Evolutionary conservation across 371 early-diverging fungal species (phyloP).

Genomic region (Mortierella sp.): DNA sequence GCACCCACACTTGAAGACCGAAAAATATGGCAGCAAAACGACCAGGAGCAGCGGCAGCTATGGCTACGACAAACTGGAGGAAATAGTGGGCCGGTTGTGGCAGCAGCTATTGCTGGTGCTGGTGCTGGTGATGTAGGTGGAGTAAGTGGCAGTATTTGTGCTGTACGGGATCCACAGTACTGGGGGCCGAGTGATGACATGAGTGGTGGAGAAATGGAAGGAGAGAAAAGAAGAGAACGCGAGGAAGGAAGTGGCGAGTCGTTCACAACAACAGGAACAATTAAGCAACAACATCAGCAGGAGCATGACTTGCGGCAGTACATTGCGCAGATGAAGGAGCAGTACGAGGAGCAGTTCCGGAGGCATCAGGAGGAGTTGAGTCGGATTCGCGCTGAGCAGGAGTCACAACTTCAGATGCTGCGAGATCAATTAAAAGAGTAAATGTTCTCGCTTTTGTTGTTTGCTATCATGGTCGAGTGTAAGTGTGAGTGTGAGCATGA

Average conservation of each 20-base stretch:
- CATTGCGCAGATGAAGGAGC: constrained; percentile 10
- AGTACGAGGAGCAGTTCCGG: constrained; percentile 12
- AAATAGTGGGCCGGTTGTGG: background rate
- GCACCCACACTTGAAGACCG: constrained; percentile 2
- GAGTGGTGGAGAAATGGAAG: background rate
- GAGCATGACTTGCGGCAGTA: background rate
- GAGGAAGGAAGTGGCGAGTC: background rate
- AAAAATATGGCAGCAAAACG: constrained; percentile 1
- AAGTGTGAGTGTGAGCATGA: too few relatives aligned
- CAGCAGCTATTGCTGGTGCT: background rate
- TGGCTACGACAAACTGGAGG: background rate
- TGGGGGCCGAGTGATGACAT: background rate
- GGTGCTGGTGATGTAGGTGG: background rate
- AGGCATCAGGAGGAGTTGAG: background rate
- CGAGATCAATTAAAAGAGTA: background rate
- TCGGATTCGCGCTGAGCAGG: background rate
- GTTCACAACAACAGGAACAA: background rate
- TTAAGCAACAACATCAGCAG: background rate
- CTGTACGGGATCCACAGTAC: background rate
- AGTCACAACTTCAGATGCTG: background rate
- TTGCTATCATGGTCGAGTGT: background rate
- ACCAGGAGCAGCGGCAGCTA: background rate
- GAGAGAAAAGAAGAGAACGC: background rate
- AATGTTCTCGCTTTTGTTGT: background rate
- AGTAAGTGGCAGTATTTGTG: background rate